Evolutionary conservation across 2,329 filamentous ascomycete species (phyloP).

Genomic region (Phialophora expanda): DNA sequence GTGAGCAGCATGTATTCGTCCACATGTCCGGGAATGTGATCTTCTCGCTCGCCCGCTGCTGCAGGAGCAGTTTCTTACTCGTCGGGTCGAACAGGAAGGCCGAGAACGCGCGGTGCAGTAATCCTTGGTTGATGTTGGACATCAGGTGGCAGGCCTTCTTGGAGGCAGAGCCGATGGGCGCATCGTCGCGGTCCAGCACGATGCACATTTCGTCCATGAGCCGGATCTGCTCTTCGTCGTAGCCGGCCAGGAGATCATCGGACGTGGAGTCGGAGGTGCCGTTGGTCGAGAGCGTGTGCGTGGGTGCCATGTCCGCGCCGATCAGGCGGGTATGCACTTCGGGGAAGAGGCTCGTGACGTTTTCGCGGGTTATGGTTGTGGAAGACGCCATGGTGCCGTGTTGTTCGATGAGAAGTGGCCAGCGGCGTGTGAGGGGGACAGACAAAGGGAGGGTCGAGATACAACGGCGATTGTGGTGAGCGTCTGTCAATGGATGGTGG

Average conservation of each 20-base stretch:
- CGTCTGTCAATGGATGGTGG: not conserved
- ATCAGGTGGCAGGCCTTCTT: slow-evolving; percentile 99
- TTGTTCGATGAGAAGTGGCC: not conserved
- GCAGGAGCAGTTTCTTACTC: slow-evolving; percentile 87
- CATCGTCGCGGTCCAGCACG: slow-evolving; percentile 88
- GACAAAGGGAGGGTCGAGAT: not conserved
- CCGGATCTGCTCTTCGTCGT: slow-evolving; percentile 96
- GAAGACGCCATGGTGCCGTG: slow-evolving; percentile 38
- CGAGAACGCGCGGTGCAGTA: slow-evolving; percentile 96
- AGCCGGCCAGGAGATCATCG: slow-evolving; percentile 74
- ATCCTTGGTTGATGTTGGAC: slow-evolving; percentile 96
- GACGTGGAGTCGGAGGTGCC: slow-evolving; percentile 41
- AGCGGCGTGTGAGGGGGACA: not conserved
- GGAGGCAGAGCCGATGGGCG: slow-evolving; percentile 92
- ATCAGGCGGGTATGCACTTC: slow-evolving; percentile 67
- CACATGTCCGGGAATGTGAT: slow-evolving; percentile 99
- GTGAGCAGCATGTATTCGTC: slow-evolving; percentile 99
- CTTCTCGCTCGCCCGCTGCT: slow-evolving; percentile 94
- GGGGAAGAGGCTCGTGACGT: slow-evolving; percentile 85
- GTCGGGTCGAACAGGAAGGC: slow-evolving; percentile 92
- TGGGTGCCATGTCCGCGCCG: slow-evolving; percentile 57
- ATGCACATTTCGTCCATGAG: slow-evolving; percentile 99
- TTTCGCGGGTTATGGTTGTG: slow-evolving; percentile 75
- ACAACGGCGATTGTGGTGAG: not conserved
- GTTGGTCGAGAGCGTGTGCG: slow-evolving; percentile 61